Conservation (phyloP, 306 rosid genomes). For the Prunus fruticosa region DNA sequence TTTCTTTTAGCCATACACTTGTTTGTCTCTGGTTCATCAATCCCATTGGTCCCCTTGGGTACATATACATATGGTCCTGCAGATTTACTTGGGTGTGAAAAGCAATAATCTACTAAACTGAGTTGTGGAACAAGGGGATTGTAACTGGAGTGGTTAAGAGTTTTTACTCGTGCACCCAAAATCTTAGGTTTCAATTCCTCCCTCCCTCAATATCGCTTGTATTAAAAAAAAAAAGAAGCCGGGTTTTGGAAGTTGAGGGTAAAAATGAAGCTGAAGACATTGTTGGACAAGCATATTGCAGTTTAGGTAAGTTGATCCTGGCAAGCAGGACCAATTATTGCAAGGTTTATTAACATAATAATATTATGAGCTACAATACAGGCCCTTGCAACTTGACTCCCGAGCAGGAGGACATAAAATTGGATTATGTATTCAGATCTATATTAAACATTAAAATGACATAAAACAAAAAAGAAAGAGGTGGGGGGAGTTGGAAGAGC, state of each 20-base stretch:
- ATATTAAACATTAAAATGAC: constrained; percentile 6
- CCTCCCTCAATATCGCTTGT: too few species aligned
- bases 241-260: not conserved
- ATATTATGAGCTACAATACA: not conserved
- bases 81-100: constrained; percentile 10
- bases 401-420: not conserved
- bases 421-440: not conserved
- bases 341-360: not conserved
- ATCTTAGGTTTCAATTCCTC: too few species aligned
- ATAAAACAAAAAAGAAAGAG: not conserved
- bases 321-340: not conserved
- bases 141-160: too few species aligned
- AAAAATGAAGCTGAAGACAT: not conserved
- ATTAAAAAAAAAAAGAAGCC: too few species aligned
- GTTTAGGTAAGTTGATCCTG: not conserved
- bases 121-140: too few species aligned
- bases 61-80: not conserved
- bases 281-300: not conserved
- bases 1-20: constrained; percentile 44
- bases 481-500: not conserved
- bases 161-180: too few species aligned
- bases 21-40: constrained; percentile 23
- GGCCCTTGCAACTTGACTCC: not conserved
- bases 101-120: not conserved
- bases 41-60: constrained; percentile 20